Evolutionary conservation across 768 basidiomycete genomes (phyloP).

Genomic region (Collybia mongolica): DNA sequence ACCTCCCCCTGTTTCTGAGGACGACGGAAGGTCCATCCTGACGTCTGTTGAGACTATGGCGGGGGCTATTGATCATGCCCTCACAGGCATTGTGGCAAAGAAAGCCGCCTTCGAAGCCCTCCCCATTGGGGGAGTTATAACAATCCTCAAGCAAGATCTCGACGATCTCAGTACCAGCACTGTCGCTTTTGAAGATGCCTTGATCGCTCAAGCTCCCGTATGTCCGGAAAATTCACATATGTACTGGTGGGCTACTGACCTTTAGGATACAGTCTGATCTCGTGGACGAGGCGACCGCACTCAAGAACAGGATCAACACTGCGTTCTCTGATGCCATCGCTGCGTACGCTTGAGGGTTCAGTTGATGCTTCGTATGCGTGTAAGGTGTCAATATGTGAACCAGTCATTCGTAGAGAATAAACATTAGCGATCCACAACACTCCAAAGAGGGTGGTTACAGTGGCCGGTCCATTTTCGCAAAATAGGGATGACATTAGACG

Average conservation of each 20-base stretch:
- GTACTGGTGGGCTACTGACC: not conserved
- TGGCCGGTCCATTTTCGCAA: too few relatives aligned
- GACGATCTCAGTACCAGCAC: slow-evolving; percentile 18
- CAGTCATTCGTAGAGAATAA: too few relatives aligned
- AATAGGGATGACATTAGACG: too few relatives aligned
- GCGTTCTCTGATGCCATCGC: slow-evolving; percentile 24
- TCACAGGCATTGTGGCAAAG: slow-evolving; percentile 21
- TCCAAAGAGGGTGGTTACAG: too few relatives aligned
- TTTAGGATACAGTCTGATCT: slow-evolving; percentile 18
- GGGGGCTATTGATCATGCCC: slow-evolving; percentile 24
- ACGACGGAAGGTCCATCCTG: slow-evolving; percentile 13
- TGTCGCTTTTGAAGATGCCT: slow-evolving; percentile 16
- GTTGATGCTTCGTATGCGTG: too few relatives aligned
- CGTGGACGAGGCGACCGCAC: slow-evolving; percentile 10
- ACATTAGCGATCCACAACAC: too few relatives aligned
- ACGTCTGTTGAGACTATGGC: slow-evolving; percentile 19
- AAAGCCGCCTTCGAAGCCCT: slow-evolving; percentile 25
- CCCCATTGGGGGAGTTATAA: slow-evolving; percentile 27
- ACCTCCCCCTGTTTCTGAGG: too few relatives aligned
- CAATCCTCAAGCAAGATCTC: slow-evolving; percentile 29
- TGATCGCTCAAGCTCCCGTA: slow-evolving; percentile 23
- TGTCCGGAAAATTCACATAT: not conserved
- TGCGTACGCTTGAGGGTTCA: slow-evolving; percentile 5
- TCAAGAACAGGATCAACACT: slow-evolving; percentile 14
- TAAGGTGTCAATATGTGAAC: too few relatives aligned